phyloP scores from a whole-genome alignment of 1,284 basidiomycete species.

The Fomitopsis betulina region DNA sequence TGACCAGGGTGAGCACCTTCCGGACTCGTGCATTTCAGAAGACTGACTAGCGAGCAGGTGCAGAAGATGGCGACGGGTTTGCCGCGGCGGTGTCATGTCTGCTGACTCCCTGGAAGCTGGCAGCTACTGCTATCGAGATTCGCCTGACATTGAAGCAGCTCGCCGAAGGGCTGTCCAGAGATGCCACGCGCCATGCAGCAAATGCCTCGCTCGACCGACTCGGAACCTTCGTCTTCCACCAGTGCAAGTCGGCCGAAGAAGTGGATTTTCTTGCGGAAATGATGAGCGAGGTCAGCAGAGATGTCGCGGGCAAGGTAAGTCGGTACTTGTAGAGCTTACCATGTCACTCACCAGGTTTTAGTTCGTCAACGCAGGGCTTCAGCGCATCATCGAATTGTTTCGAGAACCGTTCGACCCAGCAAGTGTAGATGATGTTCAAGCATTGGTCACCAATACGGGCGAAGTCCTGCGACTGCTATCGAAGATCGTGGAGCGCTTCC shows the following conservation, averaged over 20 bases:
- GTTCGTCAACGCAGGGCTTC: constrained; percentile 75
- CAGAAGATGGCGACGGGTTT: constrained; percentile 54
- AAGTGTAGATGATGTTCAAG: constrained; percentile 27
- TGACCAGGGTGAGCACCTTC: constrained; percentile 17
- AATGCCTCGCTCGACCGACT: constrained; percentile 57
- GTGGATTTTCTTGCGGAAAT: constrained; percentile 78
- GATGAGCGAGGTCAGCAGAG: constrained; percentile 59
- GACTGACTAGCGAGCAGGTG: constrained; percentile 13
- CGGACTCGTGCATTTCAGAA: neutral
- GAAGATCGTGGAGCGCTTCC: constrained; percentile 61
- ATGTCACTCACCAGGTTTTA: constrained; percentile 21
- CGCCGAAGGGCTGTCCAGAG: constrained; percentile 56
- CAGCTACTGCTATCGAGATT: constrained; percentile 72
- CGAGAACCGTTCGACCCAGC: constrained; percentile 29
- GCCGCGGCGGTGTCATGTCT: constrained; percentile 50
- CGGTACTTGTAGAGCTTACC: neutral
- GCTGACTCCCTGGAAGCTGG: constrained; percentile 77
- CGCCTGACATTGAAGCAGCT: constrained; percentile 70
- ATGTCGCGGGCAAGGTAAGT: constrained; percentile 62
- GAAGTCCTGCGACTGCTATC: constrained; percentile 68
- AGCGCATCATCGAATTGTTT: constrained; percentile 57
- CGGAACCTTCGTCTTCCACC: constrained; percentile 60
- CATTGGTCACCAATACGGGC: constrained; percentile 50
- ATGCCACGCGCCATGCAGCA: constrained; percentile 47
- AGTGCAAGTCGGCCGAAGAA: constrained; percentile 68